phyloP scores from a whole-genome alignment of 768 basidiomycete genomes.

The Pisolithus tinctorius region DNA sequence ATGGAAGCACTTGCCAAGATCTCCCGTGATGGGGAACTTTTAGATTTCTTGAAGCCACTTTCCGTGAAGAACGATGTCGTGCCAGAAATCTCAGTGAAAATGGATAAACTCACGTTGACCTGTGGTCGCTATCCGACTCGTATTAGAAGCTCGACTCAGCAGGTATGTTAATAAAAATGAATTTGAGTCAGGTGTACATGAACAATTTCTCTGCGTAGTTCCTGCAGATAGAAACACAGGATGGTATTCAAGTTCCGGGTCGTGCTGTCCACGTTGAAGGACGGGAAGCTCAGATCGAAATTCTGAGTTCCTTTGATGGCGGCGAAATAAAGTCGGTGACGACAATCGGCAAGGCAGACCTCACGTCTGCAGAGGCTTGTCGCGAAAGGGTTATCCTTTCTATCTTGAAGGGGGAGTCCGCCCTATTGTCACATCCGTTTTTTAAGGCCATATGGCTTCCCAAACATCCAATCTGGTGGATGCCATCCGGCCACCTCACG shows the following conservation, averaged over 20 bases:
- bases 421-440: conserved; percentile 17
- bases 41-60: no score
- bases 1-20: conserved; percentile 37
- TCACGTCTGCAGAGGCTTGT: conserved; percentile 47
- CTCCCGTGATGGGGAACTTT: no score
- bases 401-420: conserved; percentile 11
- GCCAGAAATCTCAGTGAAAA: no score
- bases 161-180: conserved; percentile 2
- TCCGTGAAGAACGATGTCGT: no score
- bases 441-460: conserved; percentile 25
- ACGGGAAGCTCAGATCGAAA: conserved; percentile 28
- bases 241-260: conserved; percentile 3
- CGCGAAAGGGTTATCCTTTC: conserved; percentile 18
- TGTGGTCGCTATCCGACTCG: no score
- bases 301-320: conserved; percentile 17
- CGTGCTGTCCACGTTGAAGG: conserved; percentile 27
- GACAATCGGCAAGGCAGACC: conserved; percentile 47
- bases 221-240: conserved; percentile 15
- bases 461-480: conserved; percentile 11
- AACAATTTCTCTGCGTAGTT: conserved; percentile 3
- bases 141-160: no score
- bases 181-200: no score
- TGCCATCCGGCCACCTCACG: not conserved
- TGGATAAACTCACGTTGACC: no score
- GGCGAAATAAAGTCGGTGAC: conserved; percentile 29